Conservation (phyloP, 2,329 filamentous ascomycete genomes). For the Torrubiella hemipterigena region DNA sequence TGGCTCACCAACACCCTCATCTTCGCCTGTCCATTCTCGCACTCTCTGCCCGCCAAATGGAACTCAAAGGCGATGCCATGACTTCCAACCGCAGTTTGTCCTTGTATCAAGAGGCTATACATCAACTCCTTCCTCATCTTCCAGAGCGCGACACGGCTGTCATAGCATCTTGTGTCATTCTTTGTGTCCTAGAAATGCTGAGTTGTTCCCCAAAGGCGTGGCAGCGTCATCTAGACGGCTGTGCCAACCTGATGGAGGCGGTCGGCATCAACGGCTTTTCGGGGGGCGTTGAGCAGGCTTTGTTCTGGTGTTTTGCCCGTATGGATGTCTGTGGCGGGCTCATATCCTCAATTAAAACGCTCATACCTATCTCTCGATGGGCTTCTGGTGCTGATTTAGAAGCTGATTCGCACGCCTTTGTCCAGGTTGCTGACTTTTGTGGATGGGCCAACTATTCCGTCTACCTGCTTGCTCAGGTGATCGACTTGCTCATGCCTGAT, state of each 20-base stretch:
- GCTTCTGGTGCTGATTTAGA: slow-evolving; percentile 19
- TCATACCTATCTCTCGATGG: slow-evolving; percentile 36
- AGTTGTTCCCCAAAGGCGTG: slow-evolving; percentile 34
- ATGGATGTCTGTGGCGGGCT: slow-evolving; percentile 43
- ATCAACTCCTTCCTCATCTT: slow-evolving; percentile 32
- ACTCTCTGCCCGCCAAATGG: slow-evolving; percentile 37
- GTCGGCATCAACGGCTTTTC: slow-evolving; percentile 38
- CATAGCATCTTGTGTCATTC: slow-evolving; percentile 38
- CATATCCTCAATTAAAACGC: slow-evolving; percentile 36
- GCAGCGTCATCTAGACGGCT: slow-evolving; percentile 39
- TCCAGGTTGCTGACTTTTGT: slow-evolving; percentile 21
- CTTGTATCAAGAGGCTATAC: slow-evolving; percentile 39
- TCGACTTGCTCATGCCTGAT: slow-evolving; percentile 21
- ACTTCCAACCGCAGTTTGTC: slow-evolving; percentile 28
- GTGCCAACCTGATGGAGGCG: slow-evolving; percentile 35
- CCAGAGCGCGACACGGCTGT: slow-evolving; percentile 34
- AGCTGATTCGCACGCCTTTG: slow-evolving; percentile 21
- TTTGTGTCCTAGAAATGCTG: slow-evolving; percentile 43
- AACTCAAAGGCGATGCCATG: slow-evolving; percentile 24
- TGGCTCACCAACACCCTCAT: slow-evolving; percentile 29
- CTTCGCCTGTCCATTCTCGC: slow-evolving; percentile 37
- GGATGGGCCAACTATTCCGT: slow-evolving; percentile 39
- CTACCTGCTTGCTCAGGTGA: slow-evolving; percentile 31
- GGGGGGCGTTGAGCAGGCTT: slow-evolving; percentile 33
- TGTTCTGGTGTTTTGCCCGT: slow-evolving; percentile 43